Evolutionary conservation across 2,329 filamentous ascomycete species (phyloP).

Genomic region (Clonostachys solani): DNA sequence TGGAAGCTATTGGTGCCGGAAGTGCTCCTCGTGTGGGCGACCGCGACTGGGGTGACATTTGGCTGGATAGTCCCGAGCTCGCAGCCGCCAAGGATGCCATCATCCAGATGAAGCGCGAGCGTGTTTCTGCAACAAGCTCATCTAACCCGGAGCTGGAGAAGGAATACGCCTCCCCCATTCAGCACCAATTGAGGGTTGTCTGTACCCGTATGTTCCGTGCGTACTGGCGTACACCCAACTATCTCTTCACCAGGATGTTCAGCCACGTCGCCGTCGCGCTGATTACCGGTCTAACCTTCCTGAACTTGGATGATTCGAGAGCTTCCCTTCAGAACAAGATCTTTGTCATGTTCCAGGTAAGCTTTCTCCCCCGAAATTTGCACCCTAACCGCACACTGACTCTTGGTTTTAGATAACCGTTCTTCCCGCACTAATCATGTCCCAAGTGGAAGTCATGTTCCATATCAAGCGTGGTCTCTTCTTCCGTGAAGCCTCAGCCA

Average conservation of each 20-base stretch:
- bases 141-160: constrained; percentile 40
- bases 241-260: constrained; percentile 83
- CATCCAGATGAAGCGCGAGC: constrained; percentile 57
- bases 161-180: constrained; percentile 78
- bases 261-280: constrained; percentile 77
- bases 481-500: constrained; percentile 80
- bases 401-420: constrained; percentile 45
- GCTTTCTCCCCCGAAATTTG: constrained; percentile 58
- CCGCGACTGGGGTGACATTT: constrained; percentile 77
- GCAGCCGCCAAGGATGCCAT: constrained; percentile 64
- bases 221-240: constrained; percentile 85
- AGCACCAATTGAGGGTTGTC: constrained; percentile 76
- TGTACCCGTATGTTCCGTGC: constrained; percentile 68
- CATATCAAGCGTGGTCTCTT: constrained; percentile 76
- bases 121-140: constrained; percentile 28
- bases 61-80: constrained; percentile 69
- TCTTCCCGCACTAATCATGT: constrained; percentile 76
- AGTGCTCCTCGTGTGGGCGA: constrained; percentile 67
- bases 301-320: constrained; percentile 72
- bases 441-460: constrained; percentile 78
- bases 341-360: constrained; percentile 88
- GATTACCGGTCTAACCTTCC: constrained; percentile 73
- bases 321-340: constrained; percentile 78
- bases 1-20: constrained; percentile 77
- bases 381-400: too few relatives aligned